Percentiles rank a stretch among this genome's conserved stretches.
Conservation (phyloP, 176 grass and related monocot genomes). For the Microstegium vimineum region DNA sequence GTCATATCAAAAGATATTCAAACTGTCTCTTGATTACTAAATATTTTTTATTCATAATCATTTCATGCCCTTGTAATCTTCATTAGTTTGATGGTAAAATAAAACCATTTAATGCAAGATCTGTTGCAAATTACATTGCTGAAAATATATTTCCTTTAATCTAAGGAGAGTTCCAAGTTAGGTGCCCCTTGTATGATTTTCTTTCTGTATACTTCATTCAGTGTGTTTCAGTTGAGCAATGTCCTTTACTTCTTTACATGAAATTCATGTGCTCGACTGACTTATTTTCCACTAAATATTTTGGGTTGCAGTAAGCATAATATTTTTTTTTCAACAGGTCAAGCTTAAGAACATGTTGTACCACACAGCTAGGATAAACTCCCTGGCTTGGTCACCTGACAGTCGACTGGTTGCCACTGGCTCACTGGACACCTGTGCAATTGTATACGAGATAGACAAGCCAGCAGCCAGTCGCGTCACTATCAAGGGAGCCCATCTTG, state of each 20-base stretch:
- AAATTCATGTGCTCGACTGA: neutral
- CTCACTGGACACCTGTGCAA: constrained; percentile 83
- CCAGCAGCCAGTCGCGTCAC: constrained; percentile 67
- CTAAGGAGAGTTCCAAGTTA: neutral
- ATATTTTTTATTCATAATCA: neutral
- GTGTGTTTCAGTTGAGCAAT: neutral
- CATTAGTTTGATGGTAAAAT: neutral
- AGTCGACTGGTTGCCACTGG: constrained; percentile 75
- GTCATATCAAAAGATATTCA: neutral
- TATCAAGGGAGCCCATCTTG: constrained; percentile 89
- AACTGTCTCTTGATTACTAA: constrained; percentile 2
- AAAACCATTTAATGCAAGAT: too few species aligned
- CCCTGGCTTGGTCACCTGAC: constrained; percentile 89
- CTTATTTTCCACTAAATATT: neutral
- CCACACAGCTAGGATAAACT: constrained; percentile 90
- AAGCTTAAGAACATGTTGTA: constrained; percentile 98
- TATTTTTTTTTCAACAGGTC: constrained; percentile 43
- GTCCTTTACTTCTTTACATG: neutral
- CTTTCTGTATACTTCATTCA: neutral
- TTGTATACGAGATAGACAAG: constrained; percentile 86
- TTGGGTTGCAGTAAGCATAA: neutral
- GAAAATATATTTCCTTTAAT: neutral
- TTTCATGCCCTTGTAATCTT: neutral
- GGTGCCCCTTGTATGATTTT: neutral
- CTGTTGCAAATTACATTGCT: neutral